Percentiles rank a stretch among this genome's conserved stretches.
phyloP scores from a whole-genome alignment of 345 rosid species.

The Capsella bursapastoris region DNA sequence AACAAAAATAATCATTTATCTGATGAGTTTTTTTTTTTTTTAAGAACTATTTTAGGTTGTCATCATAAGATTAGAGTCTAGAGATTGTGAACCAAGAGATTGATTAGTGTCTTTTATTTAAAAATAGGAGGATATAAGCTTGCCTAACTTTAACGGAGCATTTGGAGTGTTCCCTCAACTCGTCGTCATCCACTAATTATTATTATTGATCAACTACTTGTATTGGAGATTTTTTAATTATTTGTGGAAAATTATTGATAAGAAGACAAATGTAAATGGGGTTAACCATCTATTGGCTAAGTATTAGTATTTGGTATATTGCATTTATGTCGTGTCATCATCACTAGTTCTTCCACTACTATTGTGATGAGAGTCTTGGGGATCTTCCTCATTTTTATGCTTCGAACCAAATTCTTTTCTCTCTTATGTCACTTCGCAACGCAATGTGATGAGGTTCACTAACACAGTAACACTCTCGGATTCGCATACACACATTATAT shows the following conservation, averaged over 20 bases:
- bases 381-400: constrained; percentile 24
- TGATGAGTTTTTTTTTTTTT: background rate
- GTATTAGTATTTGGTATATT: constrained; percentile 1
- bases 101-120: constrained; percentile 8
- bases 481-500: background rate
- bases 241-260: constrained; percentile 19
- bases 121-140: constrained; percentile 19
- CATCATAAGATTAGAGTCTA: background rate
- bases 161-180: constrained; percentile 41
- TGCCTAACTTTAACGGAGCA: constrained; percentile 38
- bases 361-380: constrained; percentile 9
- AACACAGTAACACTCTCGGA: background rate
- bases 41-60: background rate
- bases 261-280: constrained; percentile 35
- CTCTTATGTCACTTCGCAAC: constrained; percentile 33
- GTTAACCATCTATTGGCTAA: constrained; percentile 25
- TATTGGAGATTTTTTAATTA: constrained; percentile 16
- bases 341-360: constrained; percentile 45
- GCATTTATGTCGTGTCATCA: constrained; percentile 37
- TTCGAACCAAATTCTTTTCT: constrained; percentile 18
- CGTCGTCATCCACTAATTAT: constrained; percentile 45
- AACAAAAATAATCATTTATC: background rate
- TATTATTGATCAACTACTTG: constrained; percentile 30
- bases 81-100: constrained; percentile 31
- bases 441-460: background rate